Evolutionary conservation across 257 asterid species (phyloP).

Genomic region (Solanum ossicruentum): DNA sequence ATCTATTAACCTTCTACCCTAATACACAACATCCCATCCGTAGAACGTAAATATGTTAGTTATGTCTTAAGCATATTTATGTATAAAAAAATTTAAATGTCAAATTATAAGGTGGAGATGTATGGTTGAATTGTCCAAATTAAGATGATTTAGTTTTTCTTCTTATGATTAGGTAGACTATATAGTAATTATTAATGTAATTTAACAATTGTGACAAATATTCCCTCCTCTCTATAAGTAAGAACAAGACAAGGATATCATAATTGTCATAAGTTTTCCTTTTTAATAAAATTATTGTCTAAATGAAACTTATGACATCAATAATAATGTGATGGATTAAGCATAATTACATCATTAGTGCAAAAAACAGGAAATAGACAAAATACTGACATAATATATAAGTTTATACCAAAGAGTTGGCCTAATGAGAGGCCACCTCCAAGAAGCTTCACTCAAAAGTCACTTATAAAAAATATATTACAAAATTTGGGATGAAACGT

Average conservation of each 20-base stretch:
- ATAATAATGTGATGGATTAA: not conserved
- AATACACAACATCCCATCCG: too few species aligned
- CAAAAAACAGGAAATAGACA: not conserved
- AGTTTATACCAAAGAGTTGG: too few species aligned
- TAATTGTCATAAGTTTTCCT: not conserved
- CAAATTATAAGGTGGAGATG: not conserved
- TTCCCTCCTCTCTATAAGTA: not conserved
- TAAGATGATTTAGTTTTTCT: not conserved
- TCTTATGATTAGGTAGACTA: too few species aligned
- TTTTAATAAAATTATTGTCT: not conserved
- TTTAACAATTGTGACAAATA: not conserved
- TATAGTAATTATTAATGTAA: not conserved
- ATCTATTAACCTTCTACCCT: too few species aligned
- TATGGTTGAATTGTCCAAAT: not conserved
- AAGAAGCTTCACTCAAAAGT: too few species aligned
- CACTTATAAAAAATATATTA: too few species aligned
- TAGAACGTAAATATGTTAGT: too few species aligned
- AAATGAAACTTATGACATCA: not conserved
- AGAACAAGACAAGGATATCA: not conserved
- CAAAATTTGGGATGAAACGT: too few species aligned
- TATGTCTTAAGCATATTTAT: too few species aligned
- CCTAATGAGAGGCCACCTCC: not conserved
- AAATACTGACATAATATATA: not conserved
- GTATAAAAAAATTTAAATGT: too few species aligned
- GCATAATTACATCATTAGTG: not conserved